Percentiles rank a stretch among this genome's conserved stretches.
These are phyloP conservation scores for Platanthera guangdongensis DNA, from an alignment of 106 monocot species.

Conservation along the genomic window DNA sequence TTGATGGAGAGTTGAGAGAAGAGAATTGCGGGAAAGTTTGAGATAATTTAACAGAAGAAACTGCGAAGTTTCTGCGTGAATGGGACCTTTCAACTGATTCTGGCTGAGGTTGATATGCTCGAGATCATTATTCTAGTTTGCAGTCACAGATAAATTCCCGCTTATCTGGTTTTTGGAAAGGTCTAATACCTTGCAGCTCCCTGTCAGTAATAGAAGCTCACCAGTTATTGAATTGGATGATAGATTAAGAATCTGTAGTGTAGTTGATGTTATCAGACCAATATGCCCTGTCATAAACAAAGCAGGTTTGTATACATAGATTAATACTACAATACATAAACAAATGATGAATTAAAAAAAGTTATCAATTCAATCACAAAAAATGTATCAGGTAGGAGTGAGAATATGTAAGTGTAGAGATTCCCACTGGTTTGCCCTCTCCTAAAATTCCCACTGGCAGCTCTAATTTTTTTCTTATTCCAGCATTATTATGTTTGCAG, in stretches of 20 bases:
- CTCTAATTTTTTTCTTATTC: too few relatives aligned
- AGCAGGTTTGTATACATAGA: not conserved
- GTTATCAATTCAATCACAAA: not conserved
- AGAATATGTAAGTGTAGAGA: too few relatives aligned
- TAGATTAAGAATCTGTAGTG: slow-evolving; percentile 72
- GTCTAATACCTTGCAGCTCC: slow-evolving; percentile 66
- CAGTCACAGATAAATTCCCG: slow-evolving; percentile 80
- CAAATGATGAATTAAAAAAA: too few relatives aligned
- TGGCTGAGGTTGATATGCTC: slow-evolving; percentile 79
- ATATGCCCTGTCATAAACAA: slow-evolving; percentile 51
- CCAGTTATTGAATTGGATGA: slow-evolving; percentile 81
- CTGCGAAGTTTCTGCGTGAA: slow-evolving; percentile 63
- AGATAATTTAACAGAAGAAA: slow-evolving; percentile 69
- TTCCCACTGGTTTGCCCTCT: too few relatives aligned
- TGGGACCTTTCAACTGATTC: slow-evolving; percentile 58
- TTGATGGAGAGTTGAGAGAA: slow-evolving; percentile 34
- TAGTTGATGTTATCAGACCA: slow-evolving; percentile 89
- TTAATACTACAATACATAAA: too few relatives aligned
- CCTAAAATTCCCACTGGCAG: too few relatives aligned
- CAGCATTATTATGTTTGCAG: too few relatives aligned
- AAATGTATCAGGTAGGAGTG: not conserved
- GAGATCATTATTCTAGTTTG: slow-evolving; percentile 69
- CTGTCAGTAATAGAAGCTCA: slow-evolving; percentile 69
- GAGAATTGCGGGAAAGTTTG: slow-evolving; percentile 66
- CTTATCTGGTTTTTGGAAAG: slow-evolving; percentile 75